Percentiles rank a stretch among this genome's conserved stretches.
Evolutionary conservation across 2,329 filamentous ascomycete species (phyloP).

Genomic region (Colletotrichum karsti): DNA sequence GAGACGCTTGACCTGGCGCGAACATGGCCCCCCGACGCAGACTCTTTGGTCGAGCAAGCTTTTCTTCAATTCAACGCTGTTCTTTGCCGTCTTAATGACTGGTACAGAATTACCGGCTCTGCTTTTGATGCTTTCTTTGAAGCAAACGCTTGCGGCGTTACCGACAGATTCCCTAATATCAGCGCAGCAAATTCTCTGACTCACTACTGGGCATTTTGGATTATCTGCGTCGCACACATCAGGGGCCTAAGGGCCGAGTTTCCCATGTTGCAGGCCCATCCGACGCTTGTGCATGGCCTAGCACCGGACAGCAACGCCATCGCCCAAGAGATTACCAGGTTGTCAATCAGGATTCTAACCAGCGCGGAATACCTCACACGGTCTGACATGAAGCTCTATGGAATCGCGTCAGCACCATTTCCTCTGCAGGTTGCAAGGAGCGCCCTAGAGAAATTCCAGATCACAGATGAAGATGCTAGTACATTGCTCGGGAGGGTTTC

Average conservation of each 20-base stretch:
- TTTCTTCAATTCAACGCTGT: background rate
- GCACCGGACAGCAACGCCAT: background rate
- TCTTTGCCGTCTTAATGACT: slow-evolving; percentile 1
- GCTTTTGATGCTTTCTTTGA: slow-evolving; percentile 26
- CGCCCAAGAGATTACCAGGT: background rate
- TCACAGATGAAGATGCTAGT: no score
- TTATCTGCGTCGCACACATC: slow-evolving; percentile 43
- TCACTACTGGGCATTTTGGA: slow-evolving; percentile 47
- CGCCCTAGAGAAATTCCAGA: background rate
- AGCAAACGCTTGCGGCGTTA: no score
- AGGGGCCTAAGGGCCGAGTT: slow-evolving; percentile 18
- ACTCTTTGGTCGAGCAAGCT: background rate
- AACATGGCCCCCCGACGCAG: no score
- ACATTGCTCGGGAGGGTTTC: background rate
- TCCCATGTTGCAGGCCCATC: slow-evolving; percentile 33
- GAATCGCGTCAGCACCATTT: slow-evolving; percentile 43
- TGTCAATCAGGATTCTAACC: background rate
- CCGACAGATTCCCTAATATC: slow-evolving; percentile 44
- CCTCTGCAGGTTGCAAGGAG: slow-evolving; percentile 35
- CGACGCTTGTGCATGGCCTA: slow-evolving; percentile 21
- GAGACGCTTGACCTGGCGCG: background rate
- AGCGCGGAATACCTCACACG: slow-evolving; percentile 47
- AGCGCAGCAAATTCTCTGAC: slow-evolving; percentile 45
- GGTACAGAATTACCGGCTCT: background rate
- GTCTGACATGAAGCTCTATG: slow-evolving; percentile 48